Evolutionary conservation across 73 alveolate genomes (phyloP).

Genomic region (Symbiodinium natans): DNA sequence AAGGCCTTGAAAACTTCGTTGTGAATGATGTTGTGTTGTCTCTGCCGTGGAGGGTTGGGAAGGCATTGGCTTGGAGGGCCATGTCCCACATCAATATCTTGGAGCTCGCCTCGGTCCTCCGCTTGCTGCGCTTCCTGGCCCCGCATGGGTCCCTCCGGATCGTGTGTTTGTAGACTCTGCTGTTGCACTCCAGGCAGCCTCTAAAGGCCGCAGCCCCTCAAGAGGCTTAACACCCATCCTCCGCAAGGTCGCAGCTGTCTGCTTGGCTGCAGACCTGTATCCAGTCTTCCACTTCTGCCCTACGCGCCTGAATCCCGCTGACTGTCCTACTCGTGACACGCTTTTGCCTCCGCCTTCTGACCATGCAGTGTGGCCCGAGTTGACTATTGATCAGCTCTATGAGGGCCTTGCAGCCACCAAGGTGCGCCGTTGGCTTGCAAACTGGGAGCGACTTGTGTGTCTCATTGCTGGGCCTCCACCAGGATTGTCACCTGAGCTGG

Average conservation of each 20-base stretch:
- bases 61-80: background rate
- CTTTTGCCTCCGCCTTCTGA: background rate
- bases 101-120: background rate
- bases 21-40: too few species aligned
- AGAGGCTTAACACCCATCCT: background rate
- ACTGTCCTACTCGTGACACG: background rate
- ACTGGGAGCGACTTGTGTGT: background rate
- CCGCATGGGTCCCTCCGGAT: background rate
- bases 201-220: background rate
- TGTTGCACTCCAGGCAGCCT: background rate
- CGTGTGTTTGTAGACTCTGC: background rate
- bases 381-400: background rate
- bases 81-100: background rate
- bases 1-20: too few species aligned
- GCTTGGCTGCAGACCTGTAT: background rate
- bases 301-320: background rate
- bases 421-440: background rate
- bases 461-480: background rate
- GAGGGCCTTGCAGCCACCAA: background rate
- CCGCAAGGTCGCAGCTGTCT: background rate
- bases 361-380: too few species aligned
- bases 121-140: background rate
- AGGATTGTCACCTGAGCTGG: background rate
- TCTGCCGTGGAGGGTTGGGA: too few species aligned
- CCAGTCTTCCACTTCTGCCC: background rate